A percentile compares a stretch with the other conserved stretches of the same genome.
phyloP scores from a whole-genome alignment of 1,284 basidiomycete genomes.

The Heterobasidion parviporum region DNA sequence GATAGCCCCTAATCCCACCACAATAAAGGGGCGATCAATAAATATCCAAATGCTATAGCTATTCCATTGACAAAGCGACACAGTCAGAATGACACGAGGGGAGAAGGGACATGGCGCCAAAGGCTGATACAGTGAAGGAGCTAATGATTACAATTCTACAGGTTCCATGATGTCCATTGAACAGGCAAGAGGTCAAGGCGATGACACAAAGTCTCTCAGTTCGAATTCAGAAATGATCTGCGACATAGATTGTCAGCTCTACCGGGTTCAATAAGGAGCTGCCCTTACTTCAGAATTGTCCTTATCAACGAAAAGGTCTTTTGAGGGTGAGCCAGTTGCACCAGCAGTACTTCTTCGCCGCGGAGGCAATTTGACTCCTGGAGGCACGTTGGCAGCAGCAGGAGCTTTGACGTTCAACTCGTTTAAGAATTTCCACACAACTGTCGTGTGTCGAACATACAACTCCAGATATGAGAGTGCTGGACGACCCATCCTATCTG shows the following conservation, averaged over 20 bases:
- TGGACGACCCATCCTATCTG: constrained; percentile 44
- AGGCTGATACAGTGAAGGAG: too few relatives aligned
- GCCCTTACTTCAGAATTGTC: constrained; percentile 6
- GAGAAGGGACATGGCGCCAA: too few relatives aligned
- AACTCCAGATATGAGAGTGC: constrained; percentile 56
- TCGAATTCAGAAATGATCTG: background rate
- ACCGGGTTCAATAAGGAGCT: background rate
- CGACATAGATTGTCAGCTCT: background rate
- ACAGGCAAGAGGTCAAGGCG: background rate
- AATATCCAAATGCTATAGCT: constrained; percentile 8
- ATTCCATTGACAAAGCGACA: background rate
- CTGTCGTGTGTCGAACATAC: constrained; percentile 48
- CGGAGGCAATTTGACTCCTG: constrained; percentile 22
- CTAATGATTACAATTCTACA: too few relatives aligned
- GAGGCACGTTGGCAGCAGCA: constrained; percentile 32
- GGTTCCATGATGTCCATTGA: background rate
- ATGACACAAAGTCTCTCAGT: background rate
- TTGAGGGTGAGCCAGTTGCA: constrained; percentile 1
- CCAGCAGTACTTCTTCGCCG: background rate
- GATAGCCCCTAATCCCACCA: constrained; percentile 1
- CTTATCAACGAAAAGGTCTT: constrained; percentile 1
- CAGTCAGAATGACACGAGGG: background rate
- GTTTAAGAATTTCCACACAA: constrained; percentile 47
- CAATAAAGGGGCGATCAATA: constrained; percentile 2
- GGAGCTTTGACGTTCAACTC: constrained; percentile 38